Percentiles rank a stretch among this genome's conserved stretches.
Conservation (phyloP, 1,284 basidiomycete species). For the Cryptococcus sp. region DNA sequence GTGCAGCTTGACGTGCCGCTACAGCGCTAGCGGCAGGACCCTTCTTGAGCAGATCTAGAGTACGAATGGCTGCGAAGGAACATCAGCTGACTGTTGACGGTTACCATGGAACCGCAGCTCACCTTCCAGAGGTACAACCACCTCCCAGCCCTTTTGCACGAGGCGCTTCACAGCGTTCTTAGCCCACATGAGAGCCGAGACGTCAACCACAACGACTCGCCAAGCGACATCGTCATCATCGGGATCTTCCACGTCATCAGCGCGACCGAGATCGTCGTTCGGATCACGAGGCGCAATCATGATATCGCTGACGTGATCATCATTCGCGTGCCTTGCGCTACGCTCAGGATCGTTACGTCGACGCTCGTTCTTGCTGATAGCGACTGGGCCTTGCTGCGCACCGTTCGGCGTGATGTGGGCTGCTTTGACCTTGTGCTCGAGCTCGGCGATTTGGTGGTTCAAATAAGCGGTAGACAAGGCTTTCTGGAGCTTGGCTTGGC, state of each 20-base stretch:
- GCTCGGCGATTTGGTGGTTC: constrained; percentile 51
- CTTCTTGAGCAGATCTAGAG: constrained; percentile 91
- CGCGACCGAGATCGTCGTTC: constrained; percentile 20
- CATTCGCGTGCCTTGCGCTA: background rate
- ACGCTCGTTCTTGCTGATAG: background rate
- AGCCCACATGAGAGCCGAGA: constrained; percentile 81
- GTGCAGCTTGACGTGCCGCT: constrained; percentile 60
- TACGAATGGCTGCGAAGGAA: constrained; percentile 69
- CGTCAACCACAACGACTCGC: constrained; percentile 76
- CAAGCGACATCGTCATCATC: constrained; percentile 43
- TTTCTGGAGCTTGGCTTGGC: constrained; percentile 47
- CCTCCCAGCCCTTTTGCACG: constrained; percentile 64
- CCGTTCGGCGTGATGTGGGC: constrained; percentile 6
- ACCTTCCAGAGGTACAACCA: constrained; percentile 88
- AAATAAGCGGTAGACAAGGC: constrained; percentile 52
- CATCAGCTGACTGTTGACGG: background rate
- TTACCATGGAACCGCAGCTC: constrained; percentile 35
- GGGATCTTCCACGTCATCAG: constrained; percentile 16
- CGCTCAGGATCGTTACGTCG: background rate
- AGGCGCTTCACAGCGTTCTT: constrained; percentile 77
- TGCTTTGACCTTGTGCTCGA: constrained; percentile 44
- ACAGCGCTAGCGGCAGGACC: constrained; percentile 74
- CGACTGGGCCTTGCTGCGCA: background rate
- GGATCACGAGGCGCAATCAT: constrained; percentile 4
- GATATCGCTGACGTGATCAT: background rate